Percentiles rank a stretch among this genome's conserved stretches.
Conservation (phyloP, 305 asterid species). For the Rubia balearica region DNA sequence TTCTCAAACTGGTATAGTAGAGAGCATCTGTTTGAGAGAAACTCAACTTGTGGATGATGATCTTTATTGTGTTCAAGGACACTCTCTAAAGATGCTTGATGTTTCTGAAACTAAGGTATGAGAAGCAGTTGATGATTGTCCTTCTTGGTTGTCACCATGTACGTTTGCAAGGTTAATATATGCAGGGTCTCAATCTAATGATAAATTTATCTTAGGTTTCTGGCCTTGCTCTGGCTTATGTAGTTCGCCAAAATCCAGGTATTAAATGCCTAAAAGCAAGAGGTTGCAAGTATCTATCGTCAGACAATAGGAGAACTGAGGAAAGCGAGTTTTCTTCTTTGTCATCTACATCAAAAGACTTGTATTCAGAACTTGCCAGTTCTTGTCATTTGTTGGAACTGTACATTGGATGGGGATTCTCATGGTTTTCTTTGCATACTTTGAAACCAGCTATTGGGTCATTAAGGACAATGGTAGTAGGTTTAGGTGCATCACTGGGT, state of each 20-base stretch:
- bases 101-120: constrained; percentile 74
- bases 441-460: constrained; percentile 58
- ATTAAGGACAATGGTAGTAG: constrained; percentile 49
- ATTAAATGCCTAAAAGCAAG: constrained; percentile 56
- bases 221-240: constrained; percentile 43
- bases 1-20: constrained; percentile 41
- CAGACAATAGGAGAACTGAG: constrained; percentile 27
- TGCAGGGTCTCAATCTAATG: constrained; percentile 1
- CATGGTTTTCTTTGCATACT: constrained; percentile 46
- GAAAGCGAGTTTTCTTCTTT: constrained; percentile 23
- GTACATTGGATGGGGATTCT: constrained; percentile 89
- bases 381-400: constrained; percentile 64
- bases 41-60: constrained; percentile 55
- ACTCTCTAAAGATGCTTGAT: constrained; percentile 75
- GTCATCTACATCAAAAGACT: constrained; percentile 28
- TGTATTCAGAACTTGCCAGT: constrained; percentile 47
- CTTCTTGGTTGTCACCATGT: background rate
- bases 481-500: constrained; percentile 84
- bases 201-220: constrained; percentile 47
- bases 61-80: constrained; percentile 49
- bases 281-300: constrained; percentile 58
- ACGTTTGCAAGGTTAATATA: background rate
- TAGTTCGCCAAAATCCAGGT: constrained; percentile 47
- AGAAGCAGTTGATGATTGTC: constrained; percentile 5
- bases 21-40: constrained; percentile 63